Evolutionary conservation across 306 rosid species (phyloP).

Genomic region (Cucumis melo): DNA sequence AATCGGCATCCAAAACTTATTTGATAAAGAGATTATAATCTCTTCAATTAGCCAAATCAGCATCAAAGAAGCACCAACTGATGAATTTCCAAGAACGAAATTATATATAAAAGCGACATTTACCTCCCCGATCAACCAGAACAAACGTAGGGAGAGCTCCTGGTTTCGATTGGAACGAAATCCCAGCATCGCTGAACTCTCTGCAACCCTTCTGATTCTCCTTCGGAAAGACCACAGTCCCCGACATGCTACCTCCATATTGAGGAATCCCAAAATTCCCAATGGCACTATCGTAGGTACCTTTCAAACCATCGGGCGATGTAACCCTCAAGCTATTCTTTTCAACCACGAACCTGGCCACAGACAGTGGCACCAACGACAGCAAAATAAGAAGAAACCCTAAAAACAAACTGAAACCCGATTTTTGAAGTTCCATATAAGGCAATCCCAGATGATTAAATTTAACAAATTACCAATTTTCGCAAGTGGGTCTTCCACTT

Average conservation of each 20-base stretch:
- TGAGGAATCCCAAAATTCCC: slow-evolving; percentile 98
- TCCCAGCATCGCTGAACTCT: slow-evolving; percentile 55
- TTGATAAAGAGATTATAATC: not conserved
- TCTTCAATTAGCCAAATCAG: not conserved
- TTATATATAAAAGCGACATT: not conserved
- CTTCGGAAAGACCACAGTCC: slow-evolving; percentile 63
- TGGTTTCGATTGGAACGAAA: slow-evolving; percentile 54
- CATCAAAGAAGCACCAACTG: not conserved
- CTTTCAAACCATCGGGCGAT: slow-evolving; percentile 73
- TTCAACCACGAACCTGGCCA: slow-evolving; percentile 85
- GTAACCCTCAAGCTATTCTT: slow-evolving; percentile 91
- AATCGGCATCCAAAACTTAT: not conserved
- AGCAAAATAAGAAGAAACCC: slow-evolving; percentile 68
- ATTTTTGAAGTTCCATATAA: slow-evolving; percentile 47
- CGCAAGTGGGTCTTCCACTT: slow-evolving; percentile 1
- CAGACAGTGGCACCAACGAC: slow-evolving; percentile 25
- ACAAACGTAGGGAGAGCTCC: slow-evolving; percentile 90
- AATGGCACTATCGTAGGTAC: slow-evolving; percentile 79
- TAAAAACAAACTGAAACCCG: slow-evolving; percentile 29
- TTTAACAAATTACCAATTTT: slow-evolving; percentile 3
- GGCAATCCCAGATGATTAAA: not conserved
- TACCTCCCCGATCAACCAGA: slow-evolving; percentile 96
- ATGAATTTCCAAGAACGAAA: slow-evolving; percentile 6
- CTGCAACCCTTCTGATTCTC: slow-evolving; percentile 82
- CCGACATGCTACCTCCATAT: slow-evolving; percentile 98